Percentiles rank a stretch among this genome's conserved stretches.
These are phyloP conservation scores for Xeromyces bisporus DNA, from an alignment of 495 filamentous ascomycete species.

Conservation along the genomic window DNA sequence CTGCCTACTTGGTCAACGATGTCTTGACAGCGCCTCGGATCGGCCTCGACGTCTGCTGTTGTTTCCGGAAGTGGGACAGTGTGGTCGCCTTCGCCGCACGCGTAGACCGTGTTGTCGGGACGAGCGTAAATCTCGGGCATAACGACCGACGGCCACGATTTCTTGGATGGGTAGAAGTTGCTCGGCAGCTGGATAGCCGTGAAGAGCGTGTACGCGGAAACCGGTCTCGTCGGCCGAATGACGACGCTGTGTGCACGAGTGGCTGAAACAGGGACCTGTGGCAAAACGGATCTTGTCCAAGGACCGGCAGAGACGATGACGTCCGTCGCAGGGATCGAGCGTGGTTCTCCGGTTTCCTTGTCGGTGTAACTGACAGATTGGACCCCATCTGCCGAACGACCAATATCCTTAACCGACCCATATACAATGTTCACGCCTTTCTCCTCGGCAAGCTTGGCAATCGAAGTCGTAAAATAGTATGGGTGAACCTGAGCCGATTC, in stretches of 20 bases:
- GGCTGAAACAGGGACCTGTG: constrained; percentile 59
- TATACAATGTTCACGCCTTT: constrained; percentile 55
- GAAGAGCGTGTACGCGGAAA: constrained; percentile 80
- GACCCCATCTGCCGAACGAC: constrained; percentile 35
- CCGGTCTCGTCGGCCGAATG: constrained; percentile 51
- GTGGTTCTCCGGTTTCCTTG: constrained; percentile 36
- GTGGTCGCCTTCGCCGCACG: constrained; percentile 79
- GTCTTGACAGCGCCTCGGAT: constrained; percentile 67
- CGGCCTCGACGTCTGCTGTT: constrained; percentile 61
- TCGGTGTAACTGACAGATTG: constrained; percentile 59
- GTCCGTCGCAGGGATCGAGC: constrained; percentile 58
- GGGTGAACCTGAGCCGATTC: constrained; percentile 92
- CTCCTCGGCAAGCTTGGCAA: constrained; percentile 62
- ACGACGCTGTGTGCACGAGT: constrained; percentile 84
- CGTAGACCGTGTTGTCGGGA: constrained; percentile 78
- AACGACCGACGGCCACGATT: constrained; percentile 40
- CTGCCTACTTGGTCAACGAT: constrained; percentile 65
- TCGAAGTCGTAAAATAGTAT: constrained; percentile 76
- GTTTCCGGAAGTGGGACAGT: constrained; percentile 57
- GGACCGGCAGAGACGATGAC: constrained; percentile 76
- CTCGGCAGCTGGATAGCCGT: constrained; percentile 68
- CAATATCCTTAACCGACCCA: constrained; percentile 48
- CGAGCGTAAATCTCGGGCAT: constrained; percentile 89
- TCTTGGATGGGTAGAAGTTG: constrained; percentile 33
- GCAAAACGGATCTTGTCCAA: constrained; percentile 65